Percentiles rank a stretch among this genome's conserved stretches.
phyloP scores from a whole-genome alignment of 225 moss, liverwort and hornwort genomes.

The Bryoerythrophyllum caledonicum region DNA sequence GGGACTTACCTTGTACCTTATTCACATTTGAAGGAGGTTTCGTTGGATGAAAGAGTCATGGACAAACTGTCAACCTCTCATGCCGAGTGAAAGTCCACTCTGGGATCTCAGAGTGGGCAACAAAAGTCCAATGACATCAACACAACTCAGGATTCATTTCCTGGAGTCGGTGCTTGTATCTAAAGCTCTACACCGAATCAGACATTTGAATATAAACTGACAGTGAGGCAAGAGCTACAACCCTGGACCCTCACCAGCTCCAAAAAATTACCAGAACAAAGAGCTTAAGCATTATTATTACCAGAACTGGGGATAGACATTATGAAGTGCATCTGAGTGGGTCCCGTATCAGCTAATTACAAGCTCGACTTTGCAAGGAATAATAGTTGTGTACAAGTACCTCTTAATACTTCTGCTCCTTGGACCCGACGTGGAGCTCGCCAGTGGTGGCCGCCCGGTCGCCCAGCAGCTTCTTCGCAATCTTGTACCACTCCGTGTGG shows the following conservation, averaged over 20 bases:
- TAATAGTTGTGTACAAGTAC: slow-evolving; percentile 35
- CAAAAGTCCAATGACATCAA: no score
- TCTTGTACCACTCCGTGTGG: slow-evolving; percentile 97
- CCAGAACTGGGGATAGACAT: slow-evolving; percentile 8
- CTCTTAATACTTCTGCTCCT: slow-evolving; percentile 30
- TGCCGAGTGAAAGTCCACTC: no score
- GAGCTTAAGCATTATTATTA: background rate
- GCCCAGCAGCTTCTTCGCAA: slow-evolving; percentile 59
- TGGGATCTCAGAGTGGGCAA: no score
- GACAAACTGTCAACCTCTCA: no score
- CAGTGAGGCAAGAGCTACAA: background rate
- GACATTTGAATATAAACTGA: no score
- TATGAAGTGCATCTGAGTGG: slow-evolving; percentile 21
- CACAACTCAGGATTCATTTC: no score
- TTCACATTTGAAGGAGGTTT: no score
- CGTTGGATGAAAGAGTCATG: no score
- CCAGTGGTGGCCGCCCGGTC: slow-evolving; percentile 41
- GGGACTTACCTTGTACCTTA: no score
- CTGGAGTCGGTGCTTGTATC: no score
- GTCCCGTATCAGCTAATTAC: slow-evolving; percentile 36
- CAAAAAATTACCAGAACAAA: background rate
- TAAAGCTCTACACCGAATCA: no score
- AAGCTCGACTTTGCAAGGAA: slow-evolving; percentile 22
- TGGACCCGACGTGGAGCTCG: slow-evolving; percentile 28
- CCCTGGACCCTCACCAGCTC: background rate